Evolutionary conservation across 345 rosid genomes (phyloP).

Genomic region (Brassica nigra): DNA sequence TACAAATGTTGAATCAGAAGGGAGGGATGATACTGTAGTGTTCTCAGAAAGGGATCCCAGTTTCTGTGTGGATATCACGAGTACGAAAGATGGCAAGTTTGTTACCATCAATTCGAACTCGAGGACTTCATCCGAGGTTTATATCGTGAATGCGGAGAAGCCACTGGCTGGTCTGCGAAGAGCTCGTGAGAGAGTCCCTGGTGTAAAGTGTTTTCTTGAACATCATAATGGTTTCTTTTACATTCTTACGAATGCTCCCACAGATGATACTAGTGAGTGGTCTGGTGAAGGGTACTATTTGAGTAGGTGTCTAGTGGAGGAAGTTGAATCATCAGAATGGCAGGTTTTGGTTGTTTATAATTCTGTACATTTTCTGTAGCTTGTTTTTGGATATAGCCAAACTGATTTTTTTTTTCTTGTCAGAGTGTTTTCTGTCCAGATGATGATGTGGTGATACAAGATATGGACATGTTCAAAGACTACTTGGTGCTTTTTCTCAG

Average conservation of each 20-base stretch:
- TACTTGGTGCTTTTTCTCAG: conserved; percentile 68
- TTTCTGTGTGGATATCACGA: conserved; percentile 84
- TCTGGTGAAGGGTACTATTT: conserved; percentile 60
- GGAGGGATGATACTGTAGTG: conserved; percentile 45
- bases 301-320: conserved; percentile 54
- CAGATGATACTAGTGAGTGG: conserved; percentile 43
- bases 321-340: conserved; percentile 53
- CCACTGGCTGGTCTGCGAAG: conserved; percentile 59
- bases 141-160: conserved; percentile 57
- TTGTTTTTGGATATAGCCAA: neutral
- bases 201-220: conserved; percentile 74
- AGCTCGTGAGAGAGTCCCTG: conserved; percentile 59
- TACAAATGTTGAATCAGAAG: conserved; percentile 53
- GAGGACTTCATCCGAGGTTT: conserved; percentile 95
- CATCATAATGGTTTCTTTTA: conserved; percentile 74
- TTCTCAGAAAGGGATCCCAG: conserved; percentile 66
- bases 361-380: neutral
- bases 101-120: conserved; percentile 93
- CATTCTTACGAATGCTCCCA: conserved; percentile 73
- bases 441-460: conserved; percentile 64
- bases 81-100: conserved; percentile 95
- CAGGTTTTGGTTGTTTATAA: conserved; percentile 49
- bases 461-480: conserved; percentile 79
- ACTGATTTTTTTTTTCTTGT: neutral
- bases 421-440: conserved; percentile 70